Evolutionary conservation across 129 eudicot genomes (phyloP).

Genomic region (carrot (Daucus carota)): DH1_v3.0 NC_030388.2:3241501-3242000

Average conservation of each 20-base stretch:
- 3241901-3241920: neutral
- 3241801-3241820: no score
- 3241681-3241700: conserved; percentile 17
- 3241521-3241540: conserved; percentile 38
- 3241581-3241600: conserved; percentile 29
- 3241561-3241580: conserved; percentile 29
- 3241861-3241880: neutral
- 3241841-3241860: neutral
- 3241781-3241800: no score
- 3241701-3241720: conserved; percentile 31
- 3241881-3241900: neutral
- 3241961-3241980: neutral
- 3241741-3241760: no score
- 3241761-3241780: no score
- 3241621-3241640: neutral
- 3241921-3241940: neutral
- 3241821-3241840: neutral
- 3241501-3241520: neutral
- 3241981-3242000: neutral
- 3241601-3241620: conserved; percentile 9
- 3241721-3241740: conserved; percentile 19
- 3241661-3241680: no score
- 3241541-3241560: conserved; percentile 43
- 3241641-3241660: neutral
- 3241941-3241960: neutral